phyloP scores from a whole-genome alignment of 2,329 filamentous ascomycete genomes.

The Ophiosphaerella herpotricha region DNA sequence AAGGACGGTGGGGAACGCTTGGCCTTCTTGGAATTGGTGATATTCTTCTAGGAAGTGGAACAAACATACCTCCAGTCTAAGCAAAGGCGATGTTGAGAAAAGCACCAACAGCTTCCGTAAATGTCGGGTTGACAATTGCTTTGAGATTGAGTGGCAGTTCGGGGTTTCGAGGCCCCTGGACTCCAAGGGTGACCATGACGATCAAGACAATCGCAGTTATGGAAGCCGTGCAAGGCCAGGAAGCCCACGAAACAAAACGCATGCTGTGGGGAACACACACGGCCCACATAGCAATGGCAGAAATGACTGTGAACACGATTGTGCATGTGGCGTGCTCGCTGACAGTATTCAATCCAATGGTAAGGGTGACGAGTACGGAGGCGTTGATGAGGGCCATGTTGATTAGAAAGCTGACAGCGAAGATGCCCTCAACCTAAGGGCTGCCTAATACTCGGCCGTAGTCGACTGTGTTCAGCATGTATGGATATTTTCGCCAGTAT shows the following conservation, averaged over 20 bases:
- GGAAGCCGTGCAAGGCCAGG: constrained; percentile 30
- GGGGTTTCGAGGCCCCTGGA: constrained; percentile 26
- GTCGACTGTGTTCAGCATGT: constrained; percentile 38
- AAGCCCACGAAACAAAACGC: constrained; percentile 35
- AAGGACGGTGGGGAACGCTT: constrained; percentile 33
- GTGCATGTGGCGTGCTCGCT: constrained; percentile 35
- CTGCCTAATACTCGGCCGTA: constrained; percentile 34
- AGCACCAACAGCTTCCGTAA: constrained; percentile 26
- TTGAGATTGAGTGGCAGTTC: constrained; percentile 27
- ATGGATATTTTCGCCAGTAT: constrained; percentile 36
- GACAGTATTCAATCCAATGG: constrained; percentile 34
- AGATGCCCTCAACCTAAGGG: constrained; percentile 30
- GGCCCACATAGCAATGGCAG: constrained; percentile 33
- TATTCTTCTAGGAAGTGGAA: too few species aligned
- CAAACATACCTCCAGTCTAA: constrained; percentile 17
- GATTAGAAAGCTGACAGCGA: constrained; percentile 31
- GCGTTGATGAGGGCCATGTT: constrained; percentile 37
- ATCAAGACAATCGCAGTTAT: constrained; percentile 28
- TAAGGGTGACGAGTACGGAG: constrained; percentile 32
- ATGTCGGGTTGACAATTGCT: constrained; percentile 25
- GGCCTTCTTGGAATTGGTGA: constrained; percentile 10
- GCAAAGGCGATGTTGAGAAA: constrained; percentile 36
- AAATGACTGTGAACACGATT: constrained; percentile 29
- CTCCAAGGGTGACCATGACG: constrained; percentile 33
- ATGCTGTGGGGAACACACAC: constrained; percentile 33